Evolutionary conservation across 805 yeast genomes (phyloP), one percentile per base, ranked within the genome.

Genomic region (Pichia sporocuriosa): DNA sequence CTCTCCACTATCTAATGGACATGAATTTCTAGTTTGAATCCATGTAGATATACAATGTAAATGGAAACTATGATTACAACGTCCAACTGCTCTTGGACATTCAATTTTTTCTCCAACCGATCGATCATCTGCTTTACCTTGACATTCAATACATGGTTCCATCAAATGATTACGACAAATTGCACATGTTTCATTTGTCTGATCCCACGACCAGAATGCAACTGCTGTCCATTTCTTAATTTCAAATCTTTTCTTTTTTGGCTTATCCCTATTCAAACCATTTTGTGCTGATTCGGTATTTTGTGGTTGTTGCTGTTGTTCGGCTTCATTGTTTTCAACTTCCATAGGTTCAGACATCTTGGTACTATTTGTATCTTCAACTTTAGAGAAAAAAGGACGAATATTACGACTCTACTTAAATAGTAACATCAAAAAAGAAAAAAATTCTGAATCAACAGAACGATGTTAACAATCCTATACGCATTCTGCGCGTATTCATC

Each of bases 151-250:
- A 61, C 98, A 93, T 15, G 93, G 93, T 57, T 93, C 99, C 99
- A 93, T 93, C 52, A 93, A 74, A 64, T 90, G 97, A 63, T 90
- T 93, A 59, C 97, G 76, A 72, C 99, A 93, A 60, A 93, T 93
- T 30, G 99, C 97, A 70, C 99, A 93, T 42, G 86, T 87, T 50
- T 94, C 98, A 42, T 56, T 58, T 42, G 56, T 69, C 67, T 57
- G 69, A 66, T 74, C 96, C 98, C 98, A 93, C 0, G 97, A 87
- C 99, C 99, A 93, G 60, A 93, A 87, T n/a, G 97, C 97, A 37
- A 93, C 98, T 0, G 97, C 97, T 12, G 96, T 88, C 97, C 98
- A 90, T 69, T 89, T 93, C 59, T 87, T 85, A 31, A 93, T 89
- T 60, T 90, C 97, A 55, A 93, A 89, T 54, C 85, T 73, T 61